A percentile compares a stretch with the other conserved stretches of the same genome.
Evolutionary conservation across 2,329 filamentous ascomycete genomes (phyloP).

Genomic region (Botrytis squamosa): DNA sequence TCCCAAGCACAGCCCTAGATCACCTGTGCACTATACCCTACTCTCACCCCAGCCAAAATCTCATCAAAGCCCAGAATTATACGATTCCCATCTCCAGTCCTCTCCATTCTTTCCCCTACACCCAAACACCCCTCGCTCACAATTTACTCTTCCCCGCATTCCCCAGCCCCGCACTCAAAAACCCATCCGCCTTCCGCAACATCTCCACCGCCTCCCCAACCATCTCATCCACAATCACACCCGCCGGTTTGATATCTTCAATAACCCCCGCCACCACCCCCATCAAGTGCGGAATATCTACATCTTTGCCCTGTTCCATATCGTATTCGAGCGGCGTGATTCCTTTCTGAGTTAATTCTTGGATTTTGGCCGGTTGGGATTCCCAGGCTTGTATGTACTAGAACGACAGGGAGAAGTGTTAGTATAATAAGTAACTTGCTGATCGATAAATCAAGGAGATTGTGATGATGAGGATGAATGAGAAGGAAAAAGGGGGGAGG

Average conservation of each 20-base stretch:
- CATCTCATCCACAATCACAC: conserved; percentile 87
- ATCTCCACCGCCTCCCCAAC: conserved; percentile 70
- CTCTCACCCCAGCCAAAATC: neutral
- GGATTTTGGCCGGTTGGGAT: conserved; percentile 69
- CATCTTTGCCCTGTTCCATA: conserved; percentile 75
- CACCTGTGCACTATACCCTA: neutral
- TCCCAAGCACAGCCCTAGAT: neutral
- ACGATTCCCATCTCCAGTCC: neutral
- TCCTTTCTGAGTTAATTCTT: conserved; percentile 70
- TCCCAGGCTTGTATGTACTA: conserved; percentile 85
- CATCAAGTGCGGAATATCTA: conserved; percentile 89
- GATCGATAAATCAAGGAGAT: neutral
- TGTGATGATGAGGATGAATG: neutral
- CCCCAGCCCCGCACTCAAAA: neutral
- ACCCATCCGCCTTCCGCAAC: conserved; percentile 54
- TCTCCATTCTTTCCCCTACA: too few species aligned
- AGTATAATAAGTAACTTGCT: neutral
- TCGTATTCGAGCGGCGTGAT: conserved; percentile 81
- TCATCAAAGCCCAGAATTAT: neutral
- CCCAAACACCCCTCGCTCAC: neutral
- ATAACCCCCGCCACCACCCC: conserved; percentile 86
- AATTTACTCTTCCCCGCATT: conserved; percentile 3
- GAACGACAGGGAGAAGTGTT: conserved; percentile 1
- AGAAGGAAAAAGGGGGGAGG: neutral
- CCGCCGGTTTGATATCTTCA: conserved; percentile 73